Evolutionary conservation across 352 stramenopile species (phyloP).

Genomic region (Globisporangium emineosum): DNA sequence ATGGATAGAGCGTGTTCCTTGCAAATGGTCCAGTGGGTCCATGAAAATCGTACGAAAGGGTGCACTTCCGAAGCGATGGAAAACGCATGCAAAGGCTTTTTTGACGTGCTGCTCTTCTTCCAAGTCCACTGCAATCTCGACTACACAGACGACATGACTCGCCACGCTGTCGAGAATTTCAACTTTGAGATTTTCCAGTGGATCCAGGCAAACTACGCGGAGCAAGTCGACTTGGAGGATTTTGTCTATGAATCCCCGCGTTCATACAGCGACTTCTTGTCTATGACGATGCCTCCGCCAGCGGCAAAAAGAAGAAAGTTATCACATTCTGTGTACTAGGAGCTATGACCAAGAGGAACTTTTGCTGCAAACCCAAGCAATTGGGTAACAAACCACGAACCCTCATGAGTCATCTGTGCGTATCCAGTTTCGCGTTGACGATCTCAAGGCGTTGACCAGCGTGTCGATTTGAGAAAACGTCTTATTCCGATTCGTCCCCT

Average conservation of each 20-base stretch:
- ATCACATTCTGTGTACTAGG: neutral
- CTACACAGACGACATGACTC: neutral
- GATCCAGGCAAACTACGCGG: neutral
- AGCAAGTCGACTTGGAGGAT: neutral
- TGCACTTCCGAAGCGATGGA: neutral
- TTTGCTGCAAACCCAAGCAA: neutral
- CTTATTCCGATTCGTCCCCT: no score
- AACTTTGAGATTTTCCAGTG: constrained; percentile 7
- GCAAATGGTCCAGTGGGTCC: neutral
- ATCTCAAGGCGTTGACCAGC: no score
- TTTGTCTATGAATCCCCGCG: neutral
- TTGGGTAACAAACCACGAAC: no score
- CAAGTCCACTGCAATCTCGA: neutral
- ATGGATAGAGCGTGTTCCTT: no score
- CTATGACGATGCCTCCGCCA: neutral
- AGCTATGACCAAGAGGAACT: neutral
- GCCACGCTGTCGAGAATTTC: neutral
- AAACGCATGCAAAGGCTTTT: neutral
- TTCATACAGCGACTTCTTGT: neutral
- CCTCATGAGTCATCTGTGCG: no score
- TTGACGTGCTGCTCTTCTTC: neutral
- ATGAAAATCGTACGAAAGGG: neutral
- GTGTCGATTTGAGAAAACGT: no score
- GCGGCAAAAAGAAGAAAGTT: neutral
- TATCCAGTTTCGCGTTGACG: no score